Percentiles rank a stretch among this genome's conserved stretches.
Conservation (phyloP, 257 asterid genomes). For the Solanum etuberosum region DNA sequence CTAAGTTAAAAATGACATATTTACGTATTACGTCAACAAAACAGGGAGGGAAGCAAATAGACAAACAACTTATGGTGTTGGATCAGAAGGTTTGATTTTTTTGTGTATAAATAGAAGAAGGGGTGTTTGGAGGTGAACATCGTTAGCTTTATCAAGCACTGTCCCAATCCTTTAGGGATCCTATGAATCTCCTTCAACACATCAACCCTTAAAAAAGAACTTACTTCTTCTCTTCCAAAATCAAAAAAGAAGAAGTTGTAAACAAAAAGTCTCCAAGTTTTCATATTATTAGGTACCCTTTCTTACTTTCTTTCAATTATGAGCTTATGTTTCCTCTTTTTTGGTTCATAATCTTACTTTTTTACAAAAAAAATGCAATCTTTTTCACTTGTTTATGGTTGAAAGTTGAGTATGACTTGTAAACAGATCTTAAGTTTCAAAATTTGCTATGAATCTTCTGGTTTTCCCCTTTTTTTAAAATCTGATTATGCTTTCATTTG, state of each 20-base stretch:
- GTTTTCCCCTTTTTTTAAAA: background rate
- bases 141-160: background rate
- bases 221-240: background rate
- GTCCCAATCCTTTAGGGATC: background rate
- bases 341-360: background rate
- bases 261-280: background rate
- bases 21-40: no score
- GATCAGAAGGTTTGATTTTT: background rate
- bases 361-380: background rate
- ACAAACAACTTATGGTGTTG: background rate
- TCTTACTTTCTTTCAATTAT: background rate
- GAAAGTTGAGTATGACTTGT: background rate
- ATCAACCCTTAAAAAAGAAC: background rate
- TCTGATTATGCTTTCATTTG: background rate
- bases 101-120: background rate
- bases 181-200: background rate
- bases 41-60: background rate
- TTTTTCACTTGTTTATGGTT: background rate
- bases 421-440: background rate
- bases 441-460: background rate
- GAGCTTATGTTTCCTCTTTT: background rate
- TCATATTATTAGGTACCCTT: background rate
- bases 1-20: no score
- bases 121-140: background rate
- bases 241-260: background rate